Percentiles rank a stretch among this genome's conserved stretches.
These are phyloP conservation scores for Venturia pyrina DNA, from an alignment of 2,329 filamentous ascomycete genomes.

Conservation along the genomic window DNA sequence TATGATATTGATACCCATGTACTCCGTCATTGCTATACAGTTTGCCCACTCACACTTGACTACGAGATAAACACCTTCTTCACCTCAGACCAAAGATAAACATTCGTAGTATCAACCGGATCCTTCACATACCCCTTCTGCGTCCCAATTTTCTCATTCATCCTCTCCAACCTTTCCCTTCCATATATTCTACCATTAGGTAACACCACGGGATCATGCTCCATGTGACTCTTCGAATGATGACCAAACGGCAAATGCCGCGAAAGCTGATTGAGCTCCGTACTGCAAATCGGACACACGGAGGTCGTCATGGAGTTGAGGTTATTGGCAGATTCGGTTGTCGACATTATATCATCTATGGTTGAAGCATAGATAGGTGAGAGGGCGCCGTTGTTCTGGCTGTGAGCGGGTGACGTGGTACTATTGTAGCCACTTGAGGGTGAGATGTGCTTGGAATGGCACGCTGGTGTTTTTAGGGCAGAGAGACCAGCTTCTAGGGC, in stretches of 20 bases:
- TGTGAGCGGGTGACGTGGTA: slow-evolving; percentile 19
- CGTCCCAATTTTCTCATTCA: slow-evolving; percentile 71
- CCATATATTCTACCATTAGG: slow-evolving; percentile 86
- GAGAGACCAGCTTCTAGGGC: slow-evolving; percentile 86
- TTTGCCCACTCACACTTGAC: neutral
- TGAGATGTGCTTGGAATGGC: slow-evolving; percentile 59
- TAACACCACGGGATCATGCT: slow-evolving; percentile 74
- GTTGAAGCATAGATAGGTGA: neutral
- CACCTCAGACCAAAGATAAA: slow-evolving; percentile 51
- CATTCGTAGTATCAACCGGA: slow-evolving; percentile 53
- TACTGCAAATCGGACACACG: slow-evolving; percentile 92
- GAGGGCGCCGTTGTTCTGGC: neutral
- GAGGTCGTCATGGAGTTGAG: neutral
- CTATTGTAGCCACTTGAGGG: slow-evolving; percentile 31
- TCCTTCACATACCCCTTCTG: slow-evolving; percentile 61
- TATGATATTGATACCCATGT: neutral
- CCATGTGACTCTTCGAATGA: slow-evolving; percentile 88
- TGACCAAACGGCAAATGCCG: slow-evolving; percentile 85
- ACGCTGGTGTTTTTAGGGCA: slow-evolving; percentile 89
- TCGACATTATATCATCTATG: slow-evolving; percentile 5
- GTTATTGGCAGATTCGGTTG: neutral
- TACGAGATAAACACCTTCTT: slow-evolving; percentile 77
- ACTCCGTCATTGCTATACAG: neutral
- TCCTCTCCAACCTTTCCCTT: slow-evolving; percentile 58
- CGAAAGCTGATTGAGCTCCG: slow-evolving; percentile 86